Conservation (phyloP, 2,329 filamentous ascomycete species). For the Sordariomycetes sp. region DNA sequence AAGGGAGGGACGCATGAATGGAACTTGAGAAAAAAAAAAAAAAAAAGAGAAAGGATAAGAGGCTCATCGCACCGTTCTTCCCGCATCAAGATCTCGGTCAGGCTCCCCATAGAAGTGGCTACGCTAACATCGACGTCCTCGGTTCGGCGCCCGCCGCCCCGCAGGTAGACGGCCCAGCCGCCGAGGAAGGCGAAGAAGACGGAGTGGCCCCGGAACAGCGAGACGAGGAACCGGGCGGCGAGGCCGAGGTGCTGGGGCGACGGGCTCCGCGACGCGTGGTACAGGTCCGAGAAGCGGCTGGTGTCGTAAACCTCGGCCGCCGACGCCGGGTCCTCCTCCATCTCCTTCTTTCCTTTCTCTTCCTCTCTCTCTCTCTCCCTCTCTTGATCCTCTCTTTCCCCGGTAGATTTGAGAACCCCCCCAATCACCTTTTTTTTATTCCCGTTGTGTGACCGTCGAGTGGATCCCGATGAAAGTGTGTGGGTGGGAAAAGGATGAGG, state of each 20-base stretch:
- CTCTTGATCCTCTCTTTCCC: not conserved
- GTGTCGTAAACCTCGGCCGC: constrained; percentile 5
- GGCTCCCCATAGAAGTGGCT: not conserved
- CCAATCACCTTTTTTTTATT: not conserved
- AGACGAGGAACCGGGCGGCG: constrained; percentile 3
- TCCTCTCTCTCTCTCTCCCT: not conserved
- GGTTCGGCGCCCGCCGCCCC: constrained; percentile 2
- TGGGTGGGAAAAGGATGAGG: not conserved
- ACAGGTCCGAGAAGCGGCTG: constrained; percentile 3
- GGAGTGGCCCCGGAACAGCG: constrained; percentile 1
- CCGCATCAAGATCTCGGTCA: not conserved
- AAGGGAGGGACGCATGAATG: not conserved
- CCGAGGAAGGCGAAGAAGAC: constrained; percentile 5
- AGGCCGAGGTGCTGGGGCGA: constrained; percentile 4
- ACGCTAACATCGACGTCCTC: constrained; percentile 5
- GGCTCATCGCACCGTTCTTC: constrained; percentile 3
- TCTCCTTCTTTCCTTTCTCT: not conserved
- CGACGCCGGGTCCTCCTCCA: not conserved
- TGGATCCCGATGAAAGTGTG: not conserved
- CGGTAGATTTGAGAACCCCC: not conserved
- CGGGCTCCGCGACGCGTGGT: constrained; percentile 3
- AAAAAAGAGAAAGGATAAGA: not conserved
- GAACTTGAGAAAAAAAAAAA: not conserved
- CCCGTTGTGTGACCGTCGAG: not conserved
- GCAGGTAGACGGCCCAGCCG: constrained; percentile 5